Evolutionary conservation across 1,284 basidiomycete species (phyloP).

Genomic region (Naganishia sp.): DNA sequence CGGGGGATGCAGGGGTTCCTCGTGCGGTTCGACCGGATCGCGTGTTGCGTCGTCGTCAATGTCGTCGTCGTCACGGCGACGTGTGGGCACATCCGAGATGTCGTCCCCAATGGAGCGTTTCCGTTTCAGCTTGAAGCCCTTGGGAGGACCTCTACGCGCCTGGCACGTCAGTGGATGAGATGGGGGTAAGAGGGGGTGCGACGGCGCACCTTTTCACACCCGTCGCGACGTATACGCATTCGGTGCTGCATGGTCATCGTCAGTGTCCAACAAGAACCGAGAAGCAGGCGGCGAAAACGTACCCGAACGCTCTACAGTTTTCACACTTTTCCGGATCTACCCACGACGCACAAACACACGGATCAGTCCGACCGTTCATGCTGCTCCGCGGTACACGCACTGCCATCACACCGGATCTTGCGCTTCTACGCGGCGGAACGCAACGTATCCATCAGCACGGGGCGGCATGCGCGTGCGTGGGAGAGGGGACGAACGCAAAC

Average conservation of each 20-base stretch:
- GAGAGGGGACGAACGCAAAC: background rate
- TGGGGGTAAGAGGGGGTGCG: background rate
- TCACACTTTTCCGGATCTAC: slow-evolving; percentile 19
- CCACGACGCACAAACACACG: background rate
- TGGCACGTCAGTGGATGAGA: background rate
- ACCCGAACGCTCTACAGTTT: slow-evolving; percentile 13
- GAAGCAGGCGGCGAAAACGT: background rate
- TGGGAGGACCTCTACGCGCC: slow-evolving; percentile 25
- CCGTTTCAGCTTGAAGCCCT: slow-evolving; percentile 20
- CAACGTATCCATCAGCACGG: too few species aligned
- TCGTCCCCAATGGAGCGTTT: background rate
- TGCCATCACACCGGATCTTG: slow-evolving; percentile 26
- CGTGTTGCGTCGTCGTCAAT: too few species aligned
- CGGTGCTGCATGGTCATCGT: slow-evolving; percentile 2
- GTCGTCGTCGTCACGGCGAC: background rate
- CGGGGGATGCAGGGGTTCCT: too few species aligned
- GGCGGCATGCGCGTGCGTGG: too few species aligned
- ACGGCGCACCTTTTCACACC: slow-evolving; percentile 16
- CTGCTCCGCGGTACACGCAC: too few species aligned
- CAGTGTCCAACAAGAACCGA: background rate
- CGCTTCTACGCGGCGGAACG: too few species aligned
- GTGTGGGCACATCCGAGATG: too few species aligned
- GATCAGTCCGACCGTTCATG: background rate
- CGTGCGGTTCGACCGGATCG: too few species aligned
- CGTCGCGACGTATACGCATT: slow-evolving; percentile 17